phyloP scores from a whole-genome alignment of 2,329 filamentous ascomycete species.

The Cladophialophora psammophila region DNA sequence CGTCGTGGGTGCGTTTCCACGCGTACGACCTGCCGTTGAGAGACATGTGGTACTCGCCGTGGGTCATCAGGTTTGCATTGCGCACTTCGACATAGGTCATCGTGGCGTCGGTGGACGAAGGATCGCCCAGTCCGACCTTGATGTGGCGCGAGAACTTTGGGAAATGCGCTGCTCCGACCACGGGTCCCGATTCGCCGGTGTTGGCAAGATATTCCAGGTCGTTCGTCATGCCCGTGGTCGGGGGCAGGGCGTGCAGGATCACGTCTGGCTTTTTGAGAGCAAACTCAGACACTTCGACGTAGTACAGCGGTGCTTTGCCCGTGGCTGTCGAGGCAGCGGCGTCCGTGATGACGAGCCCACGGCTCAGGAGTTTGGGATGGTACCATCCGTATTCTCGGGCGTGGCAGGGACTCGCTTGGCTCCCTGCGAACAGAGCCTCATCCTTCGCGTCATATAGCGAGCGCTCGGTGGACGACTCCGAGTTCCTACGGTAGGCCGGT shows the following conservation, averaged over 20 bases:
- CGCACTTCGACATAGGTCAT: slow-evolving; percentile 16
- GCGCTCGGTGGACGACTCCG: slow-evolving; percentile 21
- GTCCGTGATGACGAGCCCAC: slow-evolving; percentile 19
- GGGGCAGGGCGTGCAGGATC: slow-evolving; percentile 10
- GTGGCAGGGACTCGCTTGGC: not conserved
- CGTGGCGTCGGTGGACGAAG: not conserved
- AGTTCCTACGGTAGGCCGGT: slow-evolving; percentile 15
- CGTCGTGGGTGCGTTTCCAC: slow-evolving; percentile 20
- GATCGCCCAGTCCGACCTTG: slow-evolving; percentile 16
- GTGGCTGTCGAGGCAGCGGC: slow-evolving; percentile 2
- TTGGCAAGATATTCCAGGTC: slow-evolving; percentile 17
- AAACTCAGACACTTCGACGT: slow-evolving; percentile 21
- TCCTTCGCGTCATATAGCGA: slow-evolving; percentile 24
- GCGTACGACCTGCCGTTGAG: slow-evolving; percentile 11
- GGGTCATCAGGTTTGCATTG: slow-evolving; percentile 15
- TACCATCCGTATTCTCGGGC: slow-evolving; percentile 20
- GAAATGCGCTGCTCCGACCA: slow-evolving; percentile 13
- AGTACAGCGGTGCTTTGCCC: slow-evolving; percentile 20
- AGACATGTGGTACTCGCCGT: slow-evolving; percentile 19
- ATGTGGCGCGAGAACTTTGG: slow-evolving; percentile 19
- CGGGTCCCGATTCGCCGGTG: slow-evolving; percentile 10
- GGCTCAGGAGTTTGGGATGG: slow-evolving; percentile 10
- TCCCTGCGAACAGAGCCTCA: not conserved
- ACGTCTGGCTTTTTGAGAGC: slow-evolving; percentile 20
- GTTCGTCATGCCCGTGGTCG: not conserved